Percentiles rank a stretch among this genome's conserved stretches.
Evolutionary conservation across 768 basidiomycete genomes (phyloP).

Genomic region (Leccinum variicolor): DNA sequence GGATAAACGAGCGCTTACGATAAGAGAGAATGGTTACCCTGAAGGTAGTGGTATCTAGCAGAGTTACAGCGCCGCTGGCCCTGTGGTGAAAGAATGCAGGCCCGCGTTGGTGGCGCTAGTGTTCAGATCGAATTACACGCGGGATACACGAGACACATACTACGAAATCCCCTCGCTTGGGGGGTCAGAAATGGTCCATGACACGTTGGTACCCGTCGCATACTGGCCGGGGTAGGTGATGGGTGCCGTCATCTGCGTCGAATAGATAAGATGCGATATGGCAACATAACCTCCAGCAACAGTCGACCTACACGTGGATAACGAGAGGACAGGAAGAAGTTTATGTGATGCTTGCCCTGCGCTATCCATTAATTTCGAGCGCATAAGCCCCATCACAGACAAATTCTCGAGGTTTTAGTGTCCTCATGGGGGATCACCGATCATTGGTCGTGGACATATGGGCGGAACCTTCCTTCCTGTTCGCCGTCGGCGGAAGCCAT

Average conservation of each 20-base stretch:
- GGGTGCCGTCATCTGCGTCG: constrained; percentile 43
- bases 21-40: constrained; percentile 53
- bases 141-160: constrained; percentile 35
- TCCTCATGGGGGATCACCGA: not conserved
- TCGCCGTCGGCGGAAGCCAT: not conserved
- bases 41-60: constrained; percentile 43
- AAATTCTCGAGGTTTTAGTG: not conserved
- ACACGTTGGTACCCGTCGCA: constrained; percentile 44
- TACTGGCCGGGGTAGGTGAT: constrained; percentile 45
- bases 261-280: constrained; percentile 63
- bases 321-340: not conserved
- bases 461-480: not conserved
- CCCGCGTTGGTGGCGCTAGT: constrained; percentile 50
- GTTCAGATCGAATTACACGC: not conserved
- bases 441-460: not conserved
- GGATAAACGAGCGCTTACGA: constrained; percentile 44
- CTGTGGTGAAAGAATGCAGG: constrained; percentile 45
- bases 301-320: constrained; percentile 27
- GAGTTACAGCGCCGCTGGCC: constrained; percentile 42
- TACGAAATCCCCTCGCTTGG: constrained; percentile 59
- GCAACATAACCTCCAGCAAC: constrained; percentile 62
- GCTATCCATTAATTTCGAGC: not conserved
- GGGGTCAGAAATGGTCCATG: constrained; percentile 59
- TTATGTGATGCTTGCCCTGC: not conserved
- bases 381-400: not conserved